These are phyloP conservation scores for Sarcodon aspratus DNA, from an alignment of 768 basidiomycete genomes.

Conservation along the genomic window DNA sequence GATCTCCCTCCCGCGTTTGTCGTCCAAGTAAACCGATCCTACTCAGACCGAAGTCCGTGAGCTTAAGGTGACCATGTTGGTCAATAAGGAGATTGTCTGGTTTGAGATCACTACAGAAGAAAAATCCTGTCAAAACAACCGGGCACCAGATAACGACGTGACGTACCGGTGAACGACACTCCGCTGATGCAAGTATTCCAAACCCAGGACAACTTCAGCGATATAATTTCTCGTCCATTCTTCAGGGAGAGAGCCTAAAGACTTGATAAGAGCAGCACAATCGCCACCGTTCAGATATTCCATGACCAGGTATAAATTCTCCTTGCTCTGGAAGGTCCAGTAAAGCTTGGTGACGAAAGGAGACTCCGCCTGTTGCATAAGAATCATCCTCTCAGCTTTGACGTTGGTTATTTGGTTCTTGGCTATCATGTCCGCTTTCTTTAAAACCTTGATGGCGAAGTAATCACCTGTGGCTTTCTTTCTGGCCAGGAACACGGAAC, in stretches of 20 bases:
- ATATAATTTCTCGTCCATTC: conserved; percentile 97
- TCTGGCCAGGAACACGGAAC: conserved; percentile 95
- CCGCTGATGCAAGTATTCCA: conserved; percentile 93
- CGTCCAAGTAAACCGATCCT: conserved; percentile 96
- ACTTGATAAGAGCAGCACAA: conserved; percentile 94
- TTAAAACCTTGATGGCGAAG: conserved; percentile 98
- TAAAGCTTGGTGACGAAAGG: conserved; percentile 97
- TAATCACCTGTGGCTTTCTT: conserved; percentile 98
- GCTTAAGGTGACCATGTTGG: conserved; percentile 89
- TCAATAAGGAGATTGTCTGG: conserved; percentile 98
- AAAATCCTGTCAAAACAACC: conserved; percentile 2
- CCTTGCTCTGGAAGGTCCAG: conserved; percentile 99
- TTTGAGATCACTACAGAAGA: conserved; percentile 74
- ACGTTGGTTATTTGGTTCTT: conserved; percentile 99
- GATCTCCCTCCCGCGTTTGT: conserved; percentile 65
- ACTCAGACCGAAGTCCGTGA: conserved; percentile 96
- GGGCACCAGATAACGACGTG: background rate
- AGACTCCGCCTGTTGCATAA: conserved; percentile 98
- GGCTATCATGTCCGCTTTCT: conserved; percentile 99
- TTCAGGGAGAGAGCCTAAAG: conserved; percentile 84
- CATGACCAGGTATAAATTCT: conserved; percentile 98
- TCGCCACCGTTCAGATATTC: conserved; percentile 98
- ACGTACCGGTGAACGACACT: conserved; percentile 94
- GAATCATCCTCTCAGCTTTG: conserved; percentile 97
- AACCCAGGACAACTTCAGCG: conserved; percentile 88